A percentile compares a stretch with the other conserved stretches of the same genome.
These are phyloP conservation scores for Thalassiosira mediterranea DNA, from an alignment of 352 stramenopile species.

Conservation along the genomic window DNA sequence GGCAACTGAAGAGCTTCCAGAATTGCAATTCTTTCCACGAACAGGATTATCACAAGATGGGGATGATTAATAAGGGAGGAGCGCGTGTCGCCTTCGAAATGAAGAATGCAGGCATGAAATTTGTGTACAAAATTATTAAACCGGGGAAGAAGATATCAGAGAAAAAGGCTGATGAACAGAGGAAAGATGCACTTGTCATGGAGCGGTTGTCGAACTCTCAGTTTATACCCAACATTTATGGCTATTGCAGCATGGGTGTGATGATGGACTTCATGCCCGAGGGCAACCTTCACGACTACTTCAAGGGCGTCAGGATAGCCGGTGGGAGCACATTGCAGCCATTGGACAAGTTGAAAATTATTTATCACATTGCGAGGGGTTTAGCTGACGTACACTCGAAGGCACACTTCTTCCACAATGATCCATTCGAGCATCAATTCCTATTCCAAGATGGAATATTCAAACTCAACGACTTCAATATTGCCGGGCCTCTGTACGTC, in stretches of 20 bases:
- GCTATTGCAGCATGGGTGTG: constrained; percentile 46
- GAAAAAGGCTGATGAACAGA: constrained; percentile 39
- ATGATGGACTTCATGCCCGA: constrained; percentile 63
- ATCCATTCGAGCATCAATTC: constrained; percentile 61
- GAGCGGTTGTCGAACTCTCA: constrained; percentile 30
- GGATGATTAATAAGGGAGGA: constrained; percentile 47
- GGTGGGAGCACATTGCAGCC: constrained; percentile 33
- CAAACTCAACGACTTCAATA: constrained; percentile 65
- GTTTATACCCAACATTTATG: constrained; percentile 50
- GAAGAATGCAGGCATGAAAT: constrained; percentile 35
- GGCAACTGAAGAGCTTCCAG: constrained; percentile 39
- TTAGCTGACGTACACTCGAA: constrained; percentile 57
- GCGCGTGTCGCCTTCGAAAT: constrained; percentile 49
- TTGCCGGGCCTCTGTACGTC: constrained; percentile 39
- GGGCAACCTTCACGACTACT: constrained; percentile 59
- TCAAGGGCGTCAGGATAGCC: constrained; percentile 45
- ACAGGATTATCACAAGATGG: constrained; percentile 29
- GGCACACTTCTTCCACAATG: constrained; percentile 52
- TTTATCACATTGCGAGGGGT: constrained; percentile 51
- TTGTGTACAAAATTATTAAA: constrained; percentile 54
- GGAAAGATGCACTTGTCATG: constrained; percentile 52
- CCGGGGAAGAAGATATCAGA: constrained; percentile 17
- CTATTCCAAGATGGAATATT: constrained; percentile 58
- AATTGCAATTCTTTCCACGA: constrained; percentile 62
- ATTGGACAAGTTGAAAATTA: constrained; percentile 48